Conservation (phyloP, 352 stramenopile species). For the Thraustochytrium sp. region DNA sequence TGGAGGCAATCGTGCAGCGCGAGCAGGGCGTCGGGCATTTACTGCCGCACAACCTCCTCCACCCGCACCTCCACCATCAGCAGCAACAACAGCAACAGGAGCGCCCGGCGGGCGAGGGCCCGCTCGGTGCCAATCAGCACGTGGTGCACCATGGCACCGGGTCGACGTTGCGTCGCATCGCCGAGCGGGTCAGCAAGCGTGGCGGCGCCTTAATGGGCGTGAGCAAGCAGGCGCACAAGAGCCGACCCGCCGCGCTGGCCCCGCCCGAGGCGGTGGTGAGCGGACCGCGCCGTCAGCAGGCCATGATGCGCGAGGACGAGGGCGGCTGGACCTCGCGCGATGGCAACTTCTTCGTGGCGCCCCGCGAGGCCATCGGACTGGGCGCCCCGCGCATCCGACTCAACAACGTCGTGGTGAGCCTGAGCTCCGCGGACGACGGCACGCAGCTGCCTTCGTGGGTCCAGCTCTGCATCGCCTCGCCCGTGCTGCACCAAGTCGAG, state of each 20-base stretch:
- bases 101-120: too few species aligned
- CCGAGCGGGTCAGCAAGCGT: too few species aligned
- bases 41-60: too few species aligned
- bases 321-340: constrained; percentile 4
- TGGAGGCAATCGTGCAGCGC: too few species aligned
- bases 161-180: too few species aligned
- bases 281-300: neutral
- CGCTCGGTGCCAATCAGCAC: too few species aligned
- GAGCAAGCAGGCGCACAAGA: too few species aligned
- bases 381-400: neutral
- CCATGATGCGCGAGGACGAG: neutral
- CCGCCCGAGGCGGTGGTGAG: neutral
- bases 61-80: too few species aligned
- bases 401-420: constrained; percentile 1
- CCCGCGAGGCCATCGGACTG: neutral
- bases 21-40: too few species aligned
- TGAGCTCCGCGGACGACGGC: neutral
- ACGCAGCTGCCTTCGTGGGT: neutral
- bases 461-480: neutral
- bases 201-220: too few species aligned
- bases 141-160: too few species aligned
- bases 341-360: constrained; percentile 2
- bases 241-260: neutral
- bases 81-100: too few species aligned
- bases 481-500: neutral